Percentiles rank a stretch among this genome's conserved stretches.
Evolutionary conservation across 345 rosid genomes (phyloP).

Genomic region (Pistacia integerrima): DNA sequence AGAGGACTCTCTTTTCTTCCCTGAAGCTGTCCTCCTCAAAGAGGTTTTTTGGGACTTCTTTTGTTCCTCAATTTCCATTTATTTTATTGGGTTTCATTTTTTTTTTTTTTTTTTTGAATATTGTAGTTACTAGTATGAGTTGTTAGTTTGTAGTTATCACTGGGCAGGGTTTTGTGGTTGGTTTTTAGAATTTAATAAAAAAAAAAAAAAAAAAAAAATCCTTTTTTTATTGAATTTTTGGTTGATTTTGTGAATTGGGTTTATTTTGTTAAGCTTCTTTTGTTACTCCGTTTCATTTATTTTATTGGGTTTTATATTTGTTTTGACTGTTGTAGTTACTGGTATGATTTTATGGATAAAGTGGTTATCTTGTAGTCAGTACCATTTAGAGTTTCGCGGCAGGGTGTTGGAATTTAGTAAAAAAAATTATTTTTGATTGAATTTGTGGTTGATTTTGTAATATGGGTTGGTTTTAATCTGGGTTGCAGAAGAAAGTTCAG

Average conservation of each 20-base stretch:
- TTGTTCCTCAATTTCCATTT: not conserved
- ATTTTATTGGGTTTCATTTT: not conserved
- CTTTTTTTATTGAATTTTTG: not conserved
- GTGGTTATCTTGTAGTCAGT: not conserved
- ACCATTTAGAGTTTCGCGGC: not conserved
- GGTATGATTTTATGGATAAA: not conserved
- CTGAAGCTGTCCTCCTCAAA: constrained; percentile 87
- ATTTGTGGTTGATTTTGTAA: constrained; percentile 22
- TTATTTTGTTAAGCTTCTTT: not conserved
- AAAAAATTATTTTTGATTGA: not conserved
- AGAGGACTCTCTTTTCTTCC: constrained; percentile 74
- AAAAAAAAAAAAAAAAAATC: too few species aligned
- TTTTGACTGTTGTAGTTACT: not conserved
- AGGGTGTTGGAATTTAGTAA: not conserved
- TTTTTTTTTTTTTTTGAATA: not conserved
- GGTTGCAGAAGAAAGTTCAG: constrained; percentile 72
- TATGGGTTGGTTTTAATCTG: constrained; percentile 18
- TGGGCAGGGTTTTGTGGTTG: not conserved
- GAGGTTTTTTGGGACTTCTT: constrained; percentile 37
- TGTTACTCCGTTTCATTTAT: not conserved
- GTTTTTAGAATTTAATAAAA: not conserved
- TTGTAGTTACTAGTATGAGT: not conserved
- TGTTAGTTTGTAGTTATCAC: not conserved
- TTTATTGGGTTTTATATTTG: not conserved
- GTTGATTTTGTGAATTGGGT: constrained; percentile 22